Evolutionary conservation across 2,329 filamentous ascomycete genomes (phyloP), one percentile per base, ranked within the genome.

Genomic region (Sclerotinia subarctica): DNA sequence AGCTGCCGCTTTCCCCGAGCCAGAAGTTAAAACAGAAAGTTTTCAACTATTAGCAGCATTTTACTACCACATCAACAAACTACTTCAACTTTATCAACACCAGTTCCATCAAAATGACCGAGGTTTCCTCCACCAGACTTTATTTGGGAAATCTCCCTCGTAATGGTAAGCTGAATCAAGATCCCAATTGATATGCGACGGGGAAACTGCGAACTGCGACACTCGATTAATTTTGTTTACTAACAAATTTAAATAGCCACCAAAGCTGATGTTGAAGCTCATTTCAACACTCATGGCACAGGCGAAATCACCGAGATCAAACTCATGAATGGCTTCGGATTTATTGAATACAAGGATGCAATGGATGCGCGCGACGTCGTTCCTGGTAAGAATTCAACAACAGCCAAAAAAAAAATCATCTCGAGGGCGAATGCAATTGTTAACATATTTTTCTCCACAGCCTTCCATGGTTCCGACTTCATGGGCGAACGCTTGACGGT

Each of bases 301-400:
- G 95, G 95, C 80, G 93, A 97, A 80, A 98, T 99, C 79, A 95
- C 91, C 74, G 95, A 99, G 84, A 94, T 99, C 83, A 99, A 99
- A 85, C 88, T 99, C 72, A 99, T 99, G 95, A 98, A 97, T 79
- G 95, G 95, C 78, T 99, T 99, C 79, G 95, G 95, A 79, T 99
- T 99, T 84, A 97, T 99, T 79, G 95, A 99, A 81, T 99, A 98
- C 82, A 96, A 97, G 81, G 95, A 98, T 83, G 89, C 93, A 69
- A 92, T 97, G 91, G 95, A 99, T 83, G 95, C 95, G 74, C 91
- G 94, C 78, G 95, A 99, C 82, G 94, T 99, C 73, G 95, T 99
- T 77, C 95, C 95, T 81, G 94, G 95, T 97, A 87, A 90, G 77
- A 59, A 67, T 42, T 42, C 38, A 68, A 56, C 38, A 66, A 70